Evolutionary conservation across 768 basidiomycete species (phyloP).

Genomic region (Gautieria morchelliformis): DNA sequence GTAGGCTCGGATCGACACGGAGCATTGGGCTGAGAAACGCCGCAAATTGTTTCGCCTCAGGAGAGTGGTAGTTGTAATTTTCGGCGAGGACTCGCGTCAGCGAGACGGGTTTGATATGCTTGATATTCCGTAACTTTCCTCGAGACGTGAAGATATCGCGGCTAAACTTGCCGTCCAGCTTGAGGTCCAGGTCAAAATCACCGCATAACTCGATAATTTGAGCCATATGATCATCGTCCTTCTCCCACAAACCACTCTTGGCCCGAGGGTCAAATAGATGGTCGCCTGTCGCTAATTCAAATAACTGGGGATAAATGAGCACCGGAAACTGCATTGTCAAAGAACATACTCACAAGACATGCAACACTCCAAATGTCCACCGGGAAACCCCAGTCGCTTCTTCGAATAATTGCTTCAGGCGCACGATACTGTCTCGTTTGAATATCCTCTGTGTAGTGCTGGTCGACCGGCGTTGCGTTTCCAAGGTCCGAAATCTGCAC

Average conservation of each 20-base stretch:
- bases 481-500: constrained; percentile 94
- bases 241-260: constrained; percentile 71
- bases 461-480: constrained; percentile 85
- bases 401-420: constrained; percentile 89
- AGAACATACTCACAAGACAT: constrained; percentile 52
- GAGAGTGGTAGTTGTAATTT: constrained; percentile 68
- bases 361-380: constrained; percentile 91
- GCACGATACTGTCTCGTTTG: constrained; percentile 94
- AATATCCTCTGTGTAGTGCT: constrained; percentile 90
- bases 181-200: constrained; percentile 60
- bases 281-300: constrained; percentile 86
- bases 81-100: constrained; percentile 77
- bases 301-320: constrained; percentile 38
- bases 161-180: constrained; percentile 78
- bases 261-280: constrained; percentile 87
- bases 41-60: constrained; percentile 50
- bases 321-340: neutral
- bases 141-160: constrained; percentile 74
- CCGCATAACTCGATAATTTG: constrained; percentile 90
- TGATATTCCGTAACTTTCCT: constrained; percentile 64
- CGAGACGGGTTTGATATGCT: constrained; percentile 70
- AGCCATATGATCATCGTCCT: constrained; percentile 94
- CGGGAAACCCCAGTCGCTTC: constrained; percentile 74
- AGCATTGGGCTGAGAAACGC: constrained; percentile 72
- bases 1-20: constrained; percentile 53